Percentiles rank a stretch among this genome's conserved stretches.
These are phyloP conservation scores for Trifolium dubium DNA, from an alignment of 306 rosid species.

Conservation along the genomic window DNA sequence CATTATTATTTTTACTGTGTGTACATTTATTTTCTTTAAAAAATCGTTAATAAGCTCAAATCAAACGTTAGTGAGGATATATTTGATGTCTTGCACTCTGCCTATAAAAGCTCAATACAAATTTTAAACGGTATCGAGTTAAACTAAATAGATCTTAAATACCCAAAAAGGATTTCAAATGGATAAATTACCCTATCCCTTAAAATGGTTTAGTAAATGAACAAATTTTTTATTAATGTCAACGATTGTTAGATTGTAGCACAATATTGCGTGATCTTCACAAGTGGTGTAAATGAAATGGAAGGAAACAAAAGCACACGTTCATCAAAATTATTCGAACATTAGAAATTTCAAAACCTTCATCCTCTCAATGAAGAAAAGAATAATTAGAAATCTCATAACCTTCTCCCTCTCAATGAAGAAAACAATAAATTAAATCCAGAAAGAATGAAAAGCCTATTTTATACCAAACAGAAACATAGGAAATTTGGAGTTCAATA, in stretches of 20 bases:
- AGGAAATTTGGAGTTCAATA: slow-evolving; percentile 31
- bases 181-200: background rate
- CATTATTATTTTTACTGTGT: too few species aligned
- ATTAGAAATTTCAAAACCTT: background rate
- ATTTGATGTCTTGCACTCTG: background rate
- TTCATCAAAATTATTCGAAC: background rate
- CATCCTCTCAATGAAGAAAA: background rate
- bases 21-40: background rate
- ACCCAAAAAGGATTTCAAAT: background rate
- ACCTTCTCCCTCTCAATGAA: slow-evolving; percentile 5
- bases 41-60: background rate
- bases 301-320: background rate
- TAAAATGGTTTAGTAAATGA: background rate
- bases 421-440: background rate
- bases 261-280: too few species aligned
- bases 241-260: too few species aligned
- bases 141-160: background rate
- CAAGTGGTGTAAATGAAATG: background rate
- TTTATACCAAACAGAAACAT: slow-evolving; percentile 19
- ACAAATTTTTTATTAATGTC: too few species aligned
- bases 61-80: background rate
- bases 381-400: background rate
- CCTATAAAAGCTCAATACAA: background rate
- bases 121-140: too few species aligned
- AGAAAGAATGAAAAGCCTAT: slow-evolving; percentile 37